These are phyloP conservation scores for Pseudogymnoascus sp. DNA, from an alignment of 2,329 filamentous ascomycete species.

Conservation along the genomic window DNA sequence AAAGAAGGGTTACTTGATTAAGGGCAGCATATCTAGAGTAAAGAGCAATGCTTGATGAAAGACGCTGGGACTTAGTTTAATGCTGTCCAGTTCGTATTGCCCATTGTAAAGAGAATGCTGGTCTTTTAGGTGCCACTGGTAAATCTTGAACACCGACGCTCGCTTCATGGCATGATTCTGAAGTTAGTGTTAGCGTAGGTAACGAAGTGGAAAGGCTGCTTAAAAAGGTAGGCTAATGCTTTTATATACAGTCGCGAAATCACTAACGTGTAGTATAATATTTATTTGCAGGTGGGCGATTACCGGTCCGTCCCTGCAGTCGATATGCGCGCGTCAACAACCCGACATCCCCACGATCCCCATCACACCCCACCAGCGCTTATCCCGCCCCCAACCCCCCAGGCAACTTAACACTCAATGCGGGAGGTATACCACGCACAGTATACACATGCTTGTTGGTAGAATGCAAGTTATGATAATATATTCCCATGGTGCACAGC, in stretches of 20 bases:
- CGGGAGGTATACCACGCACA: too few species aligned
- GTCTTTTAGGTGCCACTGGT: neutral
- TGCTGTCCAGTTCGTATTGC: neutral
- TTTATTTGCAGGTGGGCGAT: too few species aligned
- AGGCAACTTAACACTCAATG: too few species aligned
- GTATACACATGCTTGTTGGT: neutral
- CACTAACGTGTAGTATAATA: too few species aligned
- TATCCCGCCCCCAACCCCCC: too few species aligned
- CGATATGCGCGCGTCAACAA: too few species aligned
- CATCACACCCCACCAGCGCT: too few species aligned
- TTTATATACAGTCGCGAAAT: too few species aligned
- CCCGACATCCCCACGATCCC: too few species aligned
- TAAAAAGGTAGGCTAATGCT: too few species aligned
- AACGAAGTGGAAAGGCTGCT: too few species aligned
- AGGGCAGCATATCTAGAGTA: neutral
- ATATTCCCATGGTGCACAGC: neutral
- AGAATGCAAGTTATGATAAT: neutral
- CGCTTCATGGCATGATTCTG: neutral
- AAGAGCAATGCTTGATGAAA: neutral
- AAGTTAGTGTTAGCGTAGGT: neutral
- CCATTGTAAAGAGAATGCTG: neutral
- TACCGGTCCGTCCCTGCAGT: too few species aligned
- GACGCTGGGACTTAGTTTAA: neutral
- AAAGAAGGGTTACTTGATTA: constrained; percentile 18
- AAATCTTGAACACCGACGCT: neutral